Evolutionary conservation across 2,329 filamentous ascomycete genomes (phyloP), one percentile per base, ranked within the genome.

Genomic region (Penicillium corylophilum): DNA sequence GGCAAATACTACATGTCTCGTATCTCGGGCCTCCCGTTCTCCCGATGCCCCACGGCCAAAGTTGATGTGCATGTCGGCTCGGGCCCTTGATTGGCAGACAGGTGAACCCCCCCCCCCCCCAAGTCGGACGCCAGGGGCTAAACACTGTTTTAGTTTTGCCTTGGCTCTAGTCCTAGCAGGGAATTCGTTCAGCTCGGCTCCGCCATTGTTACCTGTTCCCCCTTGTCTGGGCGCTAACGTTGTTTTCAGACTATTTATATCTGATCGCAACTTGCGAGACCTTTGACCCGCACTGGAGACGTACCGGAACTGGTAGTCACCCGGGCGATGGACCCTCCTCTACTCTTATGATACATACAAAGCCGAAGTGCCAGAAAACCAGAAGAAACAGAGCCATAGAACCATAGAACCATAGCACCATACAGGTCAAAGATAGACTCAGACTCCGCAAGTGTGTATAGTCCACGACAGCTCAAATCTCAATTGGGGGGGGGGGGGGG

Each of bases 161-260:
- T 31, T 40, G 10, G n/a, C 35, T 10, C 23, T 29, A 42, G 38
- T 36, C n/a, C 23, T 22, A 36, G 22, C 28, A 40, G 38, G 47
- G 40, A 23, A 41, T 15, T 44, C 45, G 13, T 38, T 38, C 35
- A 22, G 35, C 35, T 38, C 16, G 35, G 35, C 33, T 36, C 20
- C 9, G 33, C 33, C 3, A 20, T 36, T 36, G 16, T 40, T 28
- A 4, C n/a, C 31, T n/a, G n/a, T n/a, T n/a, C 29, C 35, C 28
- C 33, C 33, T 38, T 48, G 47, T 41, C 38, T 47, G n/a, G 44
- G 56, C 56, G 56, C 57, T 61, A 55, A 57, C 33, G 41, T 23
- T 31, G 44, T 18, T 26, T 47, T 45, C 46, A 41, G 45, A 47
- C 59, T 63, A 60, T 62, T 63, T 60, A 59, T 60, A 62, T 62